Evolutionary conservation across 2,329 filamentous ascomycete genomes (phyloP), one percentile per base, ranked within the genome.

Genomic region (Epichloe gansuensis): DNA sequence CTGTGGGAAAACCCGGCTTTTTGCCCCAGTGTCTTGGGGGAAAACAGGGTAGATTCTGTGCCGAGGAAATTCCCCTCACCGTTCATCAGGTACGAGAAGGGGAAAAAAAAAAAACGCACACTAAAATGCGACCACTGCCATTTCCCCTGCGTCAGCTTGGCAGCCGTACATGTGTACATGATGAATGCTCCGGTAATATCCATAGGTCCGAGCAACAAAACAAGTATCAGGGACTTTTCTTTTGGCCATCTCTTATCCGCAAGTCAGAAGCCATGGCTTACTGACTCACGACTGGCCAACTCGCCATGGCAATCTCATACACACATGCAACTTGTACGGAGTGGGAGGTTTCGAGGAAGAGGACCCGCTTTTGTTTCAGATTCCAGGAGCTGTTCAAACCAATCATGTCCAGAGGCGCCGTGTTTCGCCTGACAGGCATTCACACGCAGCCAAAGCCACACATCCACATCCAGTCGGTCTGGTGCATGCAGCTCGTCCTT

Each of bases 341-440:
- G 21, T 21, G 15, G n/a, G 13, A 12, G 35, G 50, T 42, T 47
- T 47, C 43, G 42, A 31, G 15, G 43, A 34, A 8, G 23, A 3
- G n/a, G 21, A 42, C 42, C 50, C 43, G 43, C 43, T 34, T 51
- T 41, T 1, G 50, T 51, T 51, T 51, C 50, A 51, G 21, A 6
- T 31, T 46, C 8, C 31, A 27, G 12, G 12, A 15, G 43, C n/a
- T 31, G 27, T 25, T 12, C 13, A 23, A 15, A 23, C 50, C 50
- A 51, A 51, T 51, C 21, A 35, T 21, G 25, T 9, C 23, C 23
- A 15, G 7, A 23, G 34, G 31, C 43, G 50, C 36, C 36, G 36
- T 15, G 44, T 40, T 47, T 47, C 23, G 43, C 35, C n/a, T 42
- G 25, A 25, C 7, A 6, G 15, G 9, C 15, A 40, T 8, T 17